Percentiles rank a stretch among this genome's conserved stretches.
Conservation (phyloP, 2,329 filamentous ascomycete genomes). For the Beauveria sp. region DNA sequence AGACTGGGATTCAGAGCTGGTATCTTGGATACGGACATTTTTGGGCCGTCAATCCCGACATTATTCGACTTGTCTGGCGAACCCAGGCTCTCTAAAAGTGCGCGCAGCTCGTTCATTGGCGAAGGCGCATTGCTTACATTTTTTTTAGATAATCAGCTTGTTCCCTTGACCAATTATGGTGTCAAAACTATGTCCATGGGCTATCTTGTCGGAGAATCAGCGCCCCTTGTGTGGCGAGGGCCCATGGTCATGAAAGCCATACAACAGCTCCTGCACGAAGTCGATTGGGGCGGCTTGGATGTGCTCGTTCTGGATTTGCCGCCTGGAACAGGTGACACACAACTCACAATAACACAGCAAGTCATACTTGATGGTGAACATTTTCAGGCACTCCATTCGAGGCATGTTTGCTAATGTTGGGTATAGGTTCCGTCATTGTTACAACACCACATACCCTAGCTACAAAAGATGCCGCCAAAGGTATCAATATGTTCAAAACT, state of each 20-base stretch:
- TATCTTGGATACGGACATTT: slow-evolving; percentile 93
- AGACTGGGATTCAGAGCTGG: slow-evolving; percentile 73
- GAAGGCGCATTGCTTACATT: slow-evolving; percentile 8
- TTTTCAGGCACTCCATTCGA: neutral
- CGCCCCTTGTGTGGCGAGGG: slow-evolving; percentile 88
- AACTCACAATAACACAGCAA: slow-evolving; percentile 94
- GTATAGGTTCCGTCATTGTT: slow-evolving; percentile 69
- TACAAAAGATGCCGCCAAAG: slow-evolving; percentile 83
- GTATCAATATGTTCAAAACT: slow-evolving; percentile 86
- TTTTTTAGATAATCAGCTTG: slow-evolving; percentile 61
- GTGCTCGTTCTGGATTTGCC: slow-evolving; percentile 85
- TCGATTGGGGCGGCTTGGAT: slow-evolving; percentile 87
- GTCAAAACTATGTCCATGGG: slow-evolving; percentile 99
- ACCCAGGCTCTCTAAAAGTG: slow-evolving; percentile 66
- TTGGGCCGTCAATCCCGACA: slow-evolving; percentile 89
- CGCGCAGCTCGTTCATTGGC: slow-evolving; percentile 17
- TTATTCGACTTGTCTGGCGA: slow-evolving; percentile 75
- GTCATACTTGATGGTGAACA: slow-evolving; percentile 70
- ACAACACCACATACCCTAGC: slow-evolving; percentile 92
- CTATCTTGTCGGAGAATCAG: slow-evolving; percentile 72
- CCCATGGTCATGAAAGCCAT: slow-evolving; percentile 97
- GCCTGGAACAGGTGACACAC: slow-evolving; percentile 90
- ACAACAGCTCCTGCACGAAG: slow-evolving; percentile 89
- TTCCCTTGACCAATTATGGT: slow-evolving; percentile 89
- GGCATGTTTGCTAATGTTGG: neutral